Evolutionary conservation across 257 asterid genomes (phyloP).

Genomic region (Parsonsia alboflavescens): DNA sequence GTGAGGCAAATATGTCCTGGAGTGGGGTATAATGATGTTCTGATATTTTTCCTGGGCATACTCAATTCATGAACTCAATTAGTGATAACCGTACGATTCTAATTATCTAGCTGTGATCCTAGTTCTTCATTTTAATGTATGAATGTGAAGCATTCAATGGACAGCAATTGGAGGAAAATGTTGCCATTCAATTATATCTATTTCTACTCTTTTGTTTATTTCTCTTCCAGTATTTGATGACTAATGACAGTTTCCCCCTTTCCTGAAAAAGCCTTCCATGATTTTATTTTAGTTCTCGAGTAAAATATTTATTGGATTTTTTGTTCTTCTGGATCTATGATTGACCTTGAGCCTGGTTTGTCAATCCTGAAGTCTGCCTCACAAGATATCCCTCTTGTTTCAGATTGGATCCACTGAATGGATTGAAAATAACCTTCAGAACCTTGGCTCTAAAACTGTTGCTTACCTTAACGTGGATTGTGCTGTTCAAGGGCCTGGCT

Average conservation of each 20-base stretch:
- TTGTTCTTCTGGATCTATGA: background rate
- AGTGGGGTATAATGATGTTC: background rate
- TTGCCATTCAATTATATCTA: background rate
- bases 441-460: slow-evolving; percentile 74
- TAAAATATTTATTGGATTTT: background rate
- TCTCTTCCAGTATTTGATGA: background rate
- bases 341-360: background rate
- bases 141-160: background rate
- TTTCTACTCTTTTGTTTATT: background rate
- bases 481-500: slow-evolving; percentile 95
- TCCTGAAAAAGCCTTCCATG: background rate
- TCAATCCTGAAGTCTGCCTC: background rate
- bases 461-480: slow-evolving; percentile 93
- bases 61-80: background rate
- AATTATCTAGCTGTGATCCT: background rate
- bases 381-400: slow-evolving; percentile 10
- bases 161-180: background rate
- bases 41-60: background rate
- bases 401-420: slow-evolving; percentile 97
- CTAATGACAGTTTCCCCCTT: background rate
- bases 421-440: slow-evolving; percentile 83
- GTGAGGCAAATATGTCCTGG: background rate
- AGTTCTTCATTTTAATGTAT: background rate
- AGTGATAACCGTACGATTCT: background rate
- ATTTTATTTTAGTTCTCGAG: background rate